Evolutionary conservation across 1,284 basidiomycete species (phyloP).

Genomic region (Tremellales sp.): DNA sequence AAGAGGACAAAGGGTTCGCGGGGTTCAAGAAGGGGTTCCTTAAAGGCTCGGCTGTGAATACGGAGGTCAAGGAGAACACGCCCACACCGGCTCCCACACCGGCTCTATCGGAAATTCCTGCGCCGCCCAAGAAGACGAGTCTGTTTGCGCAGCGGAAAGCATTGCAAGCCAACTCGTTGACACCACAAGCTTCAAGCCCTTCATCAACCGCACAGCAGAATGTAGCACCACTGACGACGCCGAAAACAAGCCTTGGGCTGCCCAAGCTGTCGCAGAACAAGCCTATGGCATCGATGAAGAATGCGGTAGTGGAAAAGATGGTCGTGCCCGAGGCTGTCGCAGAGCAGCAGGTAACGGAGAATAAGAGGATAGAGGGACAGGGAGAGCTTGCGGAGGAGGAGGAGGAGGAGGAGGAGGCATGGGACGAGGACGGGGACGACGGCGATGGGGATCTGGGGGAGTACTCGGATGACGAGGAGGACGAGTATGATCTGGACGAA

Average conservation of each 20-base stretch:
- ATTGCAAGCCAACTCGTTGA: background rate
- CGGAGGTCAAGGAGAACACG: background rate
- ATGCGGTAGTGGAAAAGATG: slow-evolving; percentile 27
- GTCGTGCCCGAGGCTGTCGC: background rate
- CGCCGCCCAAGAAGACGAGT: slow-evolving; percentile 27
- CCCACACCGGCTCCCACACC: slow-evolving; percentile 1
- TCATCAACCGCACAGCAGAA: background rate
- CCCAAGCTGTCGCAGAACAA: slow-evolving; percentile 24
- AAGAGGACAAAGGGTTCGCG: slow-evolving; percentile 23
- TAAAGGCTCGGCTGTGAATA: background rate
- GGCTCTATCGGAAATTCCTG: background rate
- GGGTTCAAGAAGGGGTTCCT: slow-evolving; percentile 42
- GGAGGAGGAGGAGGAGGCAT: slow-evolving; percentile 22
- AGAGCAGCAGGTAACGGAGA: background rate
- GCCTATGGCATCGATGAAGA: slow-evolving; percentile 28
- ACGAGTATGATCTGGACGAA: slow-evolving; percentile 45
- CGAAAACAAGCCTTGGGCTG: slow-evolving; percentile 5
- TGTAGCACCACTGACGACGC: background rate
- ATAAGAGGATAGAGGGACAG: background rate
- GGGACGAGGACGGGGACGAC: slow-evolving; percentile 26
- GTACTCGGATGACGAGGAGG: slow-evolving; percentile 35
- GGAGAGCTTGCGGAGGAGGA: slow-evolving; percentile 8
- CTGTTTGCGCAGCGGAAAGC: slow-evolving; percentile 30
- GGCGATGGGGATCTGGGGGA: slow-evolving; percentile 35
- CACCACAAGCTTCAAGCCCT: background rate